Evolutionary conservation across 2,329 filamentous ascomycete species (phyloP), one percentile per base, ranked within the genome.

Genomic region (Calonectria crousiana): DNA sequence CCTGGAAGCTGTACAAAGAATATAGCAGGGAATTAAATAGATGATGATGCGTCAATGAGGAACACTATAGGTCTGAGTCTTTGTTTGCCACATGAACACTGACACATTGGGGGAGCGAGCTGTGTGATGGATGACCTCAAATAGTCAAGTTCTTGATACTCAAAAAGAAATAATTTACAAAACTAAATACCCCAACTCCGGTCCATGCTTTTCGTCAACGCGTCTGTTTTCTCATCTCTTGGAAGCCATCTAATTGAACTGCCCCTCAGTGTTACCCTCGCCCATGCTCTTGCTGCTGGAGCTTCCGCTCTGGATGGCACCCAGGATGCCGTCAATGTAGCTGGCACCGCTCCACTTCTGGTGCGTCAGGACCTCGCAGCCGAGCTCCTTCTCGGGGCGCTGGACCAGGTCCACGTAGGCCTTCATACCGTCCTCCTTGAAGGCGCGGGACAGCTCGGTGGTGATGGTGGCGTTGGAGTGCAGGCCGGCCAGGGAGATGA

Each of bases 371-470:
- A 98, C 96, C 80, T 98, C 96, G 72, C 95, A 95, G 18, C 94
- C 94, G 1, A 96, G 86, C 77, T 98, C 96, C 89, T 98, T 98
- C 87, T 99, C 97, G 49, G 93, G 90, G 67, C 92, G 89, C 86
- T 99, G 97, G 49, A 99, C 93, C 0, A 98, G 87, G 73, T 98
- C 94, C n/a, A 98, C 97, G 82, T 99, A 99, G 0, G 97, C 96
- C 81, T 97, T 90, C 97, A 99, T 99, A 69, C 97, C 97, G 70
- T 98, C 94, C 18, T 92, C 91, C 87, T 95, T 97, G 88, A 98
- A 99, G 9, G 89, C 91, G 74, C 91, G 91, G 13, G 95, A 94
- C 23, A 99, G 89, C 86, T 98, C 95, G 72, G 92, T 90, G 23
- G 90, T 90, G 64, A 91, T 90, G 20, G 90, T 89, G 5, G 92